Conservation (phyloP, 306 rosid species). For the Dryas octopetala region DNA sequence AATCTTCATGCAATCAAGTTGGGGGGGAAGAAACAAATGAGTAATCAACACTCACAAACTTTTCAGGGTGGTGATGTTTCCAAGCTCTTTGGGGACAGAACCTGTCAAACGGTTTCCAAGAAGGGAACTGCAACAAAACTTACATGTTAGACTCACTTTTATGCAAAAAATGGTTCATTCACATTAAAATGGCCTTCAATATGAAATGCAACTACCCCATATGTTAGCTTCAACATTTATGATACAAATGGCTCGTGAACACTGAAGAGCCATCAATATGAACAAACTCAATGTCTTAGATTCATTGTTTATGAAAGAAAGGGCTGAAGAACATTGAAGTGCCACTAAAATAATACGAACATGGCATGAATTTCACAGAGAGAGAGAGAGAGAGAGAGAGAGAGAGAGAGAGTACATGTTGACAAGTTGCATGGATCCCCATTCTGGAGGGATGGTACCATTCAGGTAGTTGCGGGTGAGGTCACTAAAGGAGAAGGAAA, state of each 20-base stretch:
- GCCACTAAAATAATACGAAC: background rate
- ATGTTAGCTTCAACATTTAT: no score
- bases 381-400: no score
- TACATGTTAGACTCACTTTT: background rate
- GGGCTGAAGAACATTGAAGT: background rate
- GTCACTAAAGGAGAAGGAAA: constrained; percentile 39
- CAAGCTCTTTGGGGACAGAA: constrained; percentile 64
- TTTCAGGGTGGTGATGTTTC: constrained; percentile 53
- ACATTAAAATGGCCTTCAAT: background rate
- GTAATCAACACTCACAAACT: constrained; percentile 54
- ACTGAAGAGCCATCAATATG: no score
- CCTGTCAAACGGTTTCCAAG: constrained; percentile 64
- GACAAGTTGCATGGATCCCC: constrained; percentile 23
- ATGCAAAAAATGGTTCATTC: background rate
- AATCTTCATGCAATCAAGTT: background rate
- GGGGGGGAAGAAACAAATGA: background rate
- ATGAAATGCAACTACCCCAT: background rate
- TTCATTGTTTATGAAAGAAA: no score
- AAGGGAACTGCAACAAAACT: constrained; percentile 48
- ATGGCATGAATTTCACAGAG: background rate
- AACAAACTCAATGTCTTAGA: no score
- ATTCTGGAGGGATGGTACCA: constrained; percentile 50
- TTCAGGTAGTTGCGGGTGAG: constrained; percentile 57
- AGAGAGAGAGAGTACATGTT: constrained; percentile 10
- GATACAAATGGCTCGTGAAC: background rate